Conservation (phyloP, 352 stramenopile genomes). For the Phytophthora nicotianae region DNA sequence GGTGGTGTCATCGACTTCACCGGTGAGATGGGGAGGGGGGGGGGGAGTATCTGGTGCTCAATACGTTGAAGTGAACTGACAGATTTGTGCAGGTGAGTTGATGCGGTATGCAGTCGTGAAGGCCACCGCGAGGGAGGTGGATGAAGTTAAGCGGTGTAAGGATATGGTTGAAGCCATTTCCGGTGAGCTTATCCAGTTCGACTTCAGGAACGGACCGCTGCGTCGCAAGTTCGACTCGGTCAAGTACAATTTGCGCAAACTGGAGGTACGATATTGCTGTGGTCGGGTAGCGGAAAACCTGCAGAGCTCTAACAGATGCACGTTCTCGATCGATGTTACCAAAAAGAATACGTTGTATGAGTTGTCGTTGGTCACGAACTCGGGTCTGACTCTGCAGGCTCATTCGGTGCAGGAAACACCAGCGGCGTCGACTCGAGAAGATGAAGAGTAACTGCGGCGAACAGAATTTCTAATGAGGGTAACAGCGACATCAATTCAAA, state of each 20-base stretch:
- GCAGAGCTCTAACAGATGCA: neutral
- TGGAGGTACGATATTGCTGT: conserved; percentile 65
- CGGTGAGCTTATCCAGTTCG: conserved; percentile 92
- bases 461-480: neutral
- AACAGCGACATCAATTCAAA: neutral
- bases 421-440: conserved; percentile 13
- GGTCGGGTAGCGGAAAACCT: neutral
- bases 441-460: conserved; percentile 24
- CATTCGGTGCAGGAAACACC: conserved; percentile 48
- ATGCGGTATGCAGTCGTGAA: conserved; percentile 89
- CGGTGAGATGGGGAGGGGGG: conserved; percentile 59
- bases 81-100: conserved; percentile 72
- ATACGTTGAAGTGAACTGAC: conserved; percentile 1
- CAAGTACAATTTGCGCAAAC: conserved; percentile 95
- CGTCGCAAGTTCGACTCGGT: conserved; percentile 94
- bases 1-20: conserved; percentile 96
- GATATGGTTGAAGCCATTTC: conserved; percentile 89
- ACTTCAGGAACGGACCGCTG: conserved; percentile 94
- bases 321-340: neutral
- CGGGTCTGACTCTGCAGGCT: conserved; percentile 53
- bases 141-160: conserved; percentile 80
- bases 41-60: neutral
- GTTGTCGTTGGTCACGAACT: conserved; percentile 83
- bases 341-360: conserved; percentile 93
- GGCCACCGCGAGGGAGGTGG: conserved; percentile 85